phyloP scores from a whole-genome alignment of 306 rosid genomes.

The Malus sieversii region DNA sequence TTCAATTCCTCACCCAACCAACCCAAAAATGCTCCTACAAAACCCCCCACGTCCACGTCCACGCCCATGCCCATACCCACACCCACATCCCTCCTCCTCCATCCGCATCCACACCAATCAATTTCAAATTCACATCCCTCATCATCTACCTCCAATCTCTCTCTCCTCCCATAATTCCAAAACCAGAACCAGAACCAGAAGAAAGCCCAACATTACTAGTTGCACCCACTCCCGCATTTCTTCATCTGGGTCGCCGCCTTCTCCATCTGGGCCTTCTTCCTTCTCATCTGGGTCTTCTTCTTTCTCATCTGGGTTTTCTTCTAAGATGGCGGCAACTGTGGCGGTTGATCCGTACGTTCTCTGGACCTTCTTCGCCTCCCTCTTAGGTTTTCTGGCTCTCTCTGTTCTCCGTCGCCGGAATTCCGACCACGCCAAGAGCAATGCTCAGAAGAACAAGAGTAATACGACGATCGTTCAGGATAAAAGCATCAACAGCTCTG shows the following conservation, averaged over 20 bases:
- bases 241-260: background rate
- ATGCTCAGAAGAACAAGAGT: background rate
- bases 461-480: background rate
- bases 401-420: constrained; percentile 12
- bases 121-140: background rate
- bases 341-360: constrained; percentile 18
- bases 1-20: background rate
- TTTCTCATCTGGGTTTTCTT: constrained; percentile 2
- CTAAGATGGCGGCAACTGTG: constrained; percentile 3
- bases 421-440: background rate
- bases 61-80: background rate
- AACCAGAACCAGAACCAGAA: background rate
- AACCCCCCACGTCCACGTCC: background rate
- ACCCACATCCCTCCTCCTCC: background rate
- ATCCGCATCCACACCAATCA: background rate
- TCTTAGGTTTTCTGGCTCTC: constrained; percentile 19
- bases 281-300: background rate
- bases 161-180: background rate
- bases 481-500: background rate
- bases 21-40: background rate
- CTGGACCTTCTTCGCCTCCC: constrained; percentile 21
- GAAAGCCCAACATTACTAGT: background rate
- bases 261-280: background rate
- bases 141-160: background rate
- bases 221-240: background rate